Evolutionary conservation across 169 alveolate genomes (phyloP).

Genomic region (Fabrea salina): DNA sequence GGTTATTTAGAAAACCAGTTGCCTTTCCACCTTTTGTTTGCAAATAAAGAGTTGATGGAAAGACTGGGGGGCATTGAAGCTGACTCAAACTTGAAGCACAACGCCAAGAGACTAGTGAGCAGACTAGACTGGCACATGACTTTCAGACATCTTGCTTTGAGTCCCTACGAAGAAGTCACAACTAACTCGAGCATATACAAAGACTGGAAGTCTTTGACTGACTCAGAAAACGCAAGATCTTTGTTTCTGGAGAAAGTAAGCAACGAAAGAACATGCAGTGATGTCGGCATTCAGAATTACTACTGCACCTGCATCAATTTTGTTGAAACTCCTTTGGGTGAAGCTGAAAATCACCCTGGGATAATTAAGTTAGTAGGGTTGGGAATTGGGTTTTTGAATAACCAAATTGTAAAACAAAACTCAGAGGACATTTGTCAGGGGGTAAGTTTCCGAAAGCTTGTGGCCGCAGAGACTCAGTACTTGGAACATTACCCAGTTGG

Average conservation of each 20-base stretch:
- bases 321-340: not conserved
- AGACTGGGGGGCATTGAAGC: not conserved
- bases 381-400: not conserved
- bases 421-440: not conserved
- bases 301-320: not conserved
- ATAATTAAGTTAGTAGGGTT: not conserved
- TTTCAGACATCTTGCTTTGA: constrained; percentile 8
- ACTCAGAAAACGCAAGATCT: not conserved
- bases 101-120: not conserved
- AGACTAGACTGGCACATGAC: constrained; percentile 16
- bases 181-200: not conserved
- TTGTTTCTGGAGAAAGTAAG: not conserved
- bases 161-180: constrained; percentile 9
- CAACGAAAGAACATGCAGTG: not conserved
- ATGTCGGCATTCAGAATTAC: constrained; percentile 4
- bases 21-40: not conserved
- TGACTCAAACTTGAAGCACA: not conserved
- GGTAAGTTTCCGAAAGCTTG: not conserved
- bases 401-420: not conserved
- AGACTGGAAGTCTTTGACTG: not conserved
- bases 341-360: not conserved
- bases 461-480: not conserved
- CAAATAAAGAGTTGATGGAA: not conserved
- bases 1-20: constrained; percentile 16
- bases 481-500: not conserved